Evolutionary conservation across 805 yeast genomes (phyloP).

Genomic region (Cephaloascus albidus): DNA sequence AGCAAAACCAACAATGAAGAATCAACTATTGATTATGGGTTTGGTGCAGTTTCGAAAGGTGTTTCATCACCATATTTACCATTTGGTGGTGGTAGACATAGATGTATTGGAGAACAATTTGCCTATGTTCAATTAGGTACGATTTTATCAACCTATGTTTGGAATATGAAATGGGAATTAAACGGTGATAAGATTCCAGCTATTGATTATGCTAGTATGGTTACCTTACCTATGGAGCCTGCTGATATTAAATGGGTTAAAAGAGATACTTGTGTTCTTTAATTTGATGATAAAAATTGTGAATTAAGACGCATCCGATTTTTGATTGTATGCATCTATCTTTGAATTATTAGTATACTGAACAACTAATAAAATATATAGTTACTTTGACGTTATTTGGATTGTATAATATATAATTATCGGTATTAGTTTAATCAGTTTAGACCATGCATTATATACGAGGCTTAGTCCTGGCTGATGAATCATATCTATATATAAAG

Average conservation of each 20-base stretch:
- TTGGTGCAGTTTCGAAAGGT: conserved; percentile 93
- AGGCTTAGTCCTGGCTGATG: too few species aligned
- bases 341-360: too few species aligned
- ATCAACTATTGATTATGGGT: conserved; percentile 78
- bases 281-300: too few species aligned
- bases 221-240: conserved; percentile 78
- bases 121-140: conserved; percentile 92
- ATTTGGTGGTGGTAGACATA: conserved; percentile 98
- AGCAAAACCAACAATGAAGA: conserved; percentile 11
- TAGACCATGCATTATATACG: too few species aligned
- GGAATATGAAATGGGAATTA: conserved; percentile 68
- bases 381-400: too few species aligned
- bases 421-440: too few species aligned
- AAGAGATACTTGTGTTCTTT: conserved; percentile 35
- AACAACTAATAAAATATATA: too few species aligned
- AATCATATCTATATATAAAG: too few species aligned
- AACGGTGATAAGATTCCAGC: conserved; percentile 46
- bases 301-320: too few species aligned
- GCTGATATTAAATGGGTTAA: conserved; percentile 65
- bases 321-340: too few species aligned
- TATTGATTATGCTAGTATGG: conserved; percentile 85
- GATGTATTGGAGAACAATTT: conserved; percentile 98
- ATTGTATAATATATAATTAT: too few species aligned
- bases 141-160: conserved; percentile 64
- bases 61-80: conserved; percentile 94